Conservation (phyloP, 345 rosid species). For the Euphorbia lathyris region DNA sequence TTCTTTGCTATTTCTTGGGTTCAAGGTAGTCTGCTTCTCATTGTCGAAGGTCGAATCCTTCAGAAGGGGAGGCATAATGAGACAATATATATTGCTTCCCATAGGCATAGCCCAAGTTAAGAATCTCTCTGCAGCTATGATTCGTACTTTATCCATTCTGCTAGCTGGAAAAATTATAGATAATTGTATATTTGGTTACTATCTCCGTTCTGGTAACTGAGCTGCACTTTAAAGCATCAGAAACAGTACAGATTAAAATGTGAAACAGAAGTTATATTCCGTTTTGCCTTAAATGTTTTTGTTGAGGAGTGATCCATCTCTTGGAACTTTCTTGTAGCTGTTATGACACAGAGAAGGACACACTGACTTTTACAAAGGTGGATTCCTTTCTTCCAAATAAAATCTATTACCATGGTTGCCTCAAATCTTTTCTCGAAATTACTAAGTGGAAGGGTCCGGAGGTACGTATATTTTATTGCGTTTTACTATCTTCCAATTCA, state of each 20-base stretch:
- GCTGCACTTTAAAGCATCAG: not conserved
- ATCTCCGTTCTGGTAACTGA: not conserved
- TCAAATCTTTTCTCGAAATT: slow-evolving; percentile 81
- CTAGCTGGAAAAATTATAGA: not conserved
- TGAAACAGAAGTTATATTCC: not conserved
- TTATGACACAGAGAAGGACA: slow-evolving; percentile 87
- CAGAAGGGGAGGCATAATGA: not conserved
- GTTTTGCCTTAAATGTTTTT: not conserved
- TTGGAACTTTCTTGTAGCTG: slow-evolving; percentile 46
- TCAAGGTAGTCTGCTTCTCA: not conserved
- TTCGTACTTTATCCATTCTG: not conserved
- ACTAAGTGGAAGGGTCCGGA: slow-evolving; percentile 97
- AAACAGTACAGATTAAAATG: not conserved
- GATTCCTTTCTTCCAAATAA: slow-evolving; percentile 71
- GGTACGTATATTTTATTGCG: slow-evolving; percentile 40
- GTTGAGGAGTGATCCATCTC: slow-evolving; percentile 15
- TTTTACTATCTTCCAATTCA: not conserved
- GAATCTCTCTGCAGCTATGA: not conserved
- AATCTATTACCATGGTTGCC: slow-evolving; percentile 88
- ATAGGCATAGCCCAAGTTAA: slow-evolving; percentile 1
- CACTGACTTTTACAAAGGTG: slow-evolving; percentile 77
- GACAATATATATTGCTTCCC: not conserved
- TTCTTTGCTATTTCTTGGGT: not conserved
- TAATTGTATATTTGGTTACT: not conserved
- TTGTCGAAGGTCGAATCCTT: not conserved